phyloP scores from a whole-genome alignment of 306 rosid genomes.

The Cyclanthera cordifolia region DNA sequence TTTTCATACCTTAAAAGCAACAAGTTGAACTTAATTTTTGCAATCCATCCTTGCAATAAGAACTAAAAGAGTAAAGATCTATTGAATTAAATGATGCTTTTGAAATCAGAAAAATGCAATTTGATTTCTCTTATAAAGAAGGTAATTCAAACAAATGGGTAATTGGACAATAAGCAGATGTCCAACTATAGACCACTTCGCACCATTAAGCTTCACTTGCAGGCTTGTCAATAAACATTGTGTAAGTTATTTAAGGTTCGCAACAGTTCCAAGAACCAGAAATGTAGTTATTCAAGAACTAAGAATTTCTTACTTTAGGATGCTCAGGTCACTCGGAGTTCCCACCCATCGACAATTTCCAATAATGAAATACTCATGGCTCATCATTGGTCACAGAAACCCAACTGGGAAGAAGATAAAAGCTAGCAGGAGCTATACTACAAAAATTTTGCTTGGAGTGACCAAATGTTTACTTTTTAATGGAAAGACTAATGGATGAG shows the following conservation, averaged over 20 bases:
- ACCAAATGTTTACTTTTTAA: background rate
- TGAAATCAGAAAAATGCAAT: background rate
- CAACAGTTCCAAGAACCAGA: constrained; percentile 1
- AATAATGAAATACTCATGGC: background rate
- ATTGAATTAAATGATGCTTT: background rate
- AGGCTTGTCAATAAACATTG: background rate
- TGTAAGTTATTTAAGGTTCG: background rate
- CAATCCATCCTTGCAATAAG: background rate
- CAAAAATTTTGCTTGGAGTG: background rate
- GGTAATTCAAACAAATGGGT: background rate
- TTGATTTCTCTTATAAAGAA: constrained; percentile 2
- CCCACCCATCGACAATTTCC: background rate
- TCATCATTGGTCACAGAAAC: background rate
- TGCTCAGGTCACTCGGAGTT: background rate
- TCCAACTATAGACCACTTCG: background rate
- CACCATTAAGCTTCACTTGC: background rate
- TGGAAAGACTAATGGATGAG: background rate
- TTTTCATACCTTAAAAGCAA: constrained; percentile 40
- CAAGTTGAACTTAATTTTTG: constrained; percentile 7
- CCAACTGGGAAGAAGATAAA: background rate
- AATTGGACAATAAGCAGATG: background rate
- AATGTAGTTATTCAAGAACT: background rate
- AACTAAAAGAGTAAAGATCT: constrained; percentile 3
- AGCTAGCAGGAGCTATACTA: background rate
- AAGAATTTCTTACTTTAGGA: background rate